Conservation (phyloP, 108 stramenopile genomes). For the Skeletonema costatum region DNA sequence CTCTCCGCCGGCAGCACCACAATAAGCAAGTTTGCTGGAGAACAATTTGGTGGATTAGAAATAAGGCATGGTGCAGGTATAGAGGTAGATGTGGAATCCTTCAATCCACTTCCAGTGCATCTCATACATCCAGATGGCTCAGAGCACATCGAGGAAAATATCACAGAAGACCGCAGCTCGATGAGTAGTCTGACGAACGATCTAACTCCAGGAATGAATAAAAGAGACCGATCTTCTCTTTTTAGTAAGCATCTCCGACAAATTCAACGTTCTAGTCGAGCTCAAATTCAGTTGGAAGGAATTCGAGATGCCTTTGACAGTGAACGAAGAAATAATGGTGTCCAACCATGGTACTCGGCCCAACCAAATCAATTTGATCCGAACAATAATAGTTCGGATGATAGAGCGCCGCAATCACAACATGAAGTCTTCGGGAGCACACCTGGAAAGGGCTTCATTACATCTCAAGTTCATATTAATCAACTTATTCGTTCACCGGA, state of each 20-base stretch:
- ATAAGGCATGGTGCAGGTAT: no score
- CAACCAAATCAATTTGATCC: background rate
- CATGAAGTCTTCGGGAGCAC: background rate
- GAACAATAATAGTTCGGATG: background rate
- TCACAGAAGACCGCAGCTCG: background rate
- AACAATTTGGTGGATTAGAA: no score
- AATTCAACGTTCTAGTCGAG: background rate
- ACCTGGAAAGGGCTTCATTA: background rate
- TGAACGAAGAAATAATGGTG: background rate
- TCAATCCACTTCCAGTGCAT: no score
- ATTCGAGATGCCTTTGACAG: background rate
- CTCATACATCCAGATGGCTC: no score
- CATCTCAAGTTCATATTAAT: background rate
- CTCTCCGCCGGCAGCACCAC: no score
- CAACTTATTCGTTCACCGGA: background rate
- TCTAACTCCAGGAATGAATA: background rate
- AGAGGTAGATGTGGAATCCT: no score
- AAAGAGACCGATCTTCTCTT: background rate
- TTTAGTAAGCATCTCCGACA: background rate
- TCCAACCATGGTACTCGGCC: background rate
- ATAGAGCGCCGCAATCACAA: background rate
- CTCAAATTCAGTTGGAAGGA: background rate
- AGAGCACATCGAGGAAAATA: background rate
- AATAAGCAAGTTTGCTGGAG: no score
- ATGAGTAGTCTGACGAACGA: background rate